Conservation (phyloP, 441 rosid genomes). For the Monsonia emarginata region DNA sequence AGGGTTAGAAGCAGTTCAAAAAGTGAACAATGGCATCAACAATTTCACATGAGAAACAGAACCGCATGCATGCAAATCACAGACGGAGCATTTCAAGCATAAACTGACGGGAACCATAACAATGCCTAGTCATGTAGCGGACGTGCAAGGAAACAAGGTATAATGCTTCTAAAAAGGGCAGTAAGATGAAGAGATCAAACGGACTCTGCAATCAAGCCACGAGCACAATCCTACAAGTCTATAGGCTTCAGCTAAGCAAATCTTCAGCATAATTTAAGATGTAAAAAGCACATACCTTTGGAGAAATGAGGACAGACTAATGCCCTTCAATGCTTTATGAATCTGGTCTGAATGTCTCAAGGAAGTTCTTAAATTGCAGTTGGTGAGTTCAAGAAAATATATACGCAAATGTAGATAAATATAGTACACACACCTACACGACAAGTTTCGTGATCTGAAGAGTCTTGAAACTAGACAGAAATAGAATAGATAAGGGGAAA, state of each 20-base stretch:
- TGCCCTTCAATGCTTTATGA: slow-evolving; percentile 21
- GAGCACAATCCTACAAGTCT: not conserved
- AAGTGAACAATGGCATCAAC: no score
- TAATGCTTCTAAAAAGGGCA: not conserved
- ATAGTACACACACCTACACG: slow-evolving; percentile 35
- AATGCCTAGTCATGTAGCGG: not conserved
- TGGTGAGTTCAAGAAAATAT: slow-evolving; percentile 20
- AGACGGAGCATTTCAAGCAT: no score
- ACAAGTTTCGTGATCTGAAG: slow-evolving; percentile 34
- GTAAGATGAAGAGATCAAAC: not conserved
- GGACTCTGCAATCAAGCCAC: not conserved
- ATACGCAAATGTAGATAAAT: slow-evolving; percentile 23
- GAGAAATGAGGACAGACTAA: slow-evolving; percentile 10
- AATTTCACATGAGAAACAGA: no score
- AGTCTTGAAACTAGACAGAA: slow-evolving; percentile 24
- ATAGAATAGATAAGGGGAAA: slow-evolving; percentile 19
- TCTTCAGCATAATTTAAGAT: not conserved
- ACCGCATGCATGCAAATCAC: no score
- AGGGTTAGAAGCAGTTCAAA: no score
- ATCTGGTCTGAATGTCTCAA: slow-evolving; percentile 22
- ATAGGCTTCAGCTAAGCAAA: not conserved
- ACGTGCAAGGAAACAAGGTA: not conserved
- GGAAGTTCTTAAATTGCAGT: slow-evolving; percentile 19
- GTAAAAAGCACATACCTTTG: not conserved
- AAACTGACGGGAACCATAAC: no score